These are phyloP conservation scores for Cryptosporidium xiaoi DNA, from an alignment of 169 alveolate species.

Conservation along the genomic window DNA sequence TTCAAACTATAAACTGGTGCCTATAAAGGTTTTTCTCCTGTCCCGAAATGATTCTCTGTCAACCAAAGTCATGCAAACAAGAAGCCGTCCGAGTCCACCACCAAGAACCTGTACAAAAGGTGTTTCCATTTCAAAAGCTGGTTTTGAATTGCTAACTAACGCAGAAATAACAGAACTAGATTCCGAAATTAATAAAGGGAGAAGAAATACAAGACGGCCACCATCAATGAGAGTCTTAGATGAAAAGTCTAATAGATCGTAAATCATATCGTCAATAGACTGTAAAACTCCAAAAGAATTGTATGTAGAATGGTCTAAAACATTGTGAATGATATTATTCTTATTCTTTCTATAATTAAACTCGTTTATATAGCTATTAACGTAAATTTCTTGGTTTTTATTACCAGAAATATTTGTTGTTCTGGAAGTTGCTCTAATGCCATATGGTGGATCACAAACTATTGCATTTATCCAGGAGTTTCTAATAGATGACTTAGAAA, in stretches of 20 bases:
- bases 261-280: conserved; percentile 61
- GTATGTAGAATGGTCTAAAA: not conserved
- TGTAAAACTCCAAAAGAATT: conserved; percentile 11
- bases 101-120: conserved; percentile 57
- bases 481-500: conserved; percentile 60
- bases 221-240: conserved; percentile 79
- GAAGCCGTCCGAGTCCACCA: conserved; percentile 60
- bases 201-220: conserved; percentile 85
- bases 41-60: conserved; percentile 6
- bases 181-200: conserved; percentile 76
- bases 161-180: not conserved
- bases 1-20: no score
- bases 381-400: not conserved
- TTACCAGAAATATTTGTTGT: conserved; percentile 52
- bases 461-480: conserved; percentile 92
- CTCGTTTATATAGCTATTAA: conserved; percentile 2
- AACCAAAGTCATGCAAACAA: conserved; percentile 29
- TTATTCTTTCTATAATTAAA: conserved; percentile 5
- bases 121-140: conserved; percentile 9
- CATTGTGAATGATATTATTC: not conserved
- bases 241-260: conserved; percentile 78
- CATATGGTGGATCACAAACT: conserved; percentile 98
- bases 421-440: conserved; percentile 89
- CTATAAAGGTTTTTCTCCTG: not conserved
- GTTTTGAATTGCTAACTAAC: not conserved